phyloP scores from a whole-genome alignment of 805 yeast species.

The Metschnikowia colocasiae region DNA sequence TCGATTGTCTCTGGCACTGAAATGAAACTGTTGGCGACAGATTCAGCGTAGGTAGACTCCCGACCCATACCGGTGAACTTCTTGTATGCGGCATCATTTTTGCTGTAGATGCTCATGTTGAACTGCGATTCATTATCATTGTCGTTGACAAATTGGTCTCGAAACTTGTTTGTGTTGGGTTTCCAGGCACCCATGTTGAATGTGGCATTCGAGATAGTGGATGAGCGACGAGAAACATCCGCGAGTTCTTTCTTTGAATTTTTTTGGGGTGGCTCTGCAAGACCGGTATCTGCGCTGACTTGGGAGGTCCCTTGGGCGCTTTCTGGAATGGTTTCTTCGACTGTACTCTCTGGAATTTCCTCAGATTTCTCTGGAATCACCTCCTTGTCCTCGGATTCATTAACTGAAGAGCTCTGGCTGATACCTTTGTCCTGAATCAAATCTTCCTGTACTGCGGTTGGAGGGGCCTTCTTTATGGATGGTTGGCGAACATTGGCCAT shows the following conservation, averaged over 20 bases:
- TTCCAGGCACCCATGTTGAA: constrained; percentile 55
- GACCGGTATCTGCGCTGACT: not conserved
- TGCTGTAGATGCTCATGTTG: constrained; percentile 16
- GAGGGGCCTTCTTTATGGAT: constrained; percentile 39
- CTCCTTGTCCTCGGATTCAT: not conserved
- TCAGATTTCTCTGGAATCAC: not conserved
- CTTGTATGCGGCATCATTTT: constrained; percentile 26
- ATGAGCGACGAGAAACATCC: constrained; percentile 27
- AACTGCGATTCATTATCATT: constrained; percentile 36
- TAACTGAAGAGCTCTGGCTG: not conserved
- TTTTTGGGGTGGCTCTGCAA: not conserved
- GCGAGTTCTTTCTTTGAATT: not conserved
- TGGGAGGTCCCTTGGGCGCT: not conserved
- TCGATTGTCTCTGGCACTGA: constrained; percentile 43
- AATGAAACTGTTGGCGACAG: constrained; percentile 15
- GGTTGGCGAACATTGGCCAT: constrained; percentile 11
- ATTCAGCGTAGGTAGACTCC: constrained; percentile 18
- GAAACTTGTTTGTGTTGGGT: constrained; percentile 50
- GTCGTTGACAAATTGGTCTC: constrained; percentile 47
- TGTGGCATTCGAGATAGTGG: constrained; percentile 29
- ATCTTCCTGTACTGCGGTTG: constrained; percentile 10
- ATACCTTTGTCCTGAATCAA: not conserved
- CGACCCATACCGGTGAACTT: constrained; percentile 31
- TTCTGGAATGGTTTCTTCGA: not conserved
- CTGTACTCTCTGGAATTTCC: not conserved